These are phyloP conservation scores for Claviceps monticola DNA, from an alignment of 2,329 filamentous ascomycete genomes.

Conservation along the genomic window DNA sequence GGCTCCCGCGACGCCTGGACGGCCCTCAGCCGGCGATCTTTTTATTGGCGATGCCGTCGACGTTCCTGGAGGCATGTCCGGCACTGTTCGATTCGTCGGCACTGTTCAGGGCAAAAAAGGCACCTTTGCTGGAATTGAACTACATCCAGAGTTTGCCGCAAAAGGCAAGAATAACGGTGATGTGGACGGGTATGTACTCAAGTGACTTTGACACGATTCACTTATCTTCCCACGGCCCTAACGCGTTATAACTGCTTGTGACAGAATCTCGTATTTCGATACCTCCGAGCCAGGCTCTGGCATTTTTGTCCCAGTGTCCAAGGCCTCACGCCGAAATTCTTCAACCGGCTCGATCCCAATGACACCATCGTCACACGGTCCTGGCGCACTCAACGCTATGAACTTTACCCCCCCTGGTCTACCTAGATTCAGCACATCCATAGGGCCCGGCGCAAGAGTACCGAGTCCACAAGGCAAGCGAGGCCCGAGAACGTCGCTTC, in stretches of 20 bases:
- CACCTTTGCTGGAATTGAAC: constrained; percentile 81
- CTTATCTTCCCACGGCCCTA: background rate
- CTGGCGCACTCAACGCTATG: constrained; percentile 41
- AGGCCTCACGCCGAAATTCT: constrained; percentile 54
- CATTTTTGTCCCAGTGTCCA: constrained; percentile 82
- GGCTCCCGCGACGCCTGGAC: constrained; percentile 41
- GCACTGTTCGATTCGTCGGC: constrained; percentile 79
- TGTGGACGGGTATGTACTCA: constrained; percentile 65
- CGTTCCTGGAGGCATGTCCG: constrained; percentile 85
- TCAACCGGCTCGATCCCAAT: constrained; percentile 42
- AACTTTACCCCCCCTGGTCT: constrained; percentile 50
- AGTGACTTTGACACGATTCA: background rate
- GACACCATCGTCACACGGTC: constrained; percentile 55
- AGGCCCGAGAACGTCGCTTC: constrained; percentile 56
- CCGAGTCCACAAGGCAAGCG: constrained; percentile 60
- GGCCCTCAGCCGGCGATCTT: constrained; percentile 38
- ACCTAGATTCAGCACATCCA: constrained; percentile 76
- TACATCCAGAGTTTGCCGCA: constrained; percentile 64
- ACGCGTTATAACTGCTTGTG: constrained; percentile 2
- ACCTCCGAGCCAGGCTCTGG: constrained; percentile 69
- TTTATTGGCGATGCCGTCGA: constrained; percentile 75
- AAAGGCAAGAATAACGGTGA: constrained; percentile 93
- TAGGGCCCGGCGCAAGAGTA: constrained; percentile 56
- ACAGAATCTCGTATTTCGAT: constrained; percentile 61
- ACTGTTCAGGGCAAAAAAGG: constrained; percentile 80